Base-by-base conservation (phyloP, 1,139 yeast species). In the Yamadazyma oceani region DNA sequence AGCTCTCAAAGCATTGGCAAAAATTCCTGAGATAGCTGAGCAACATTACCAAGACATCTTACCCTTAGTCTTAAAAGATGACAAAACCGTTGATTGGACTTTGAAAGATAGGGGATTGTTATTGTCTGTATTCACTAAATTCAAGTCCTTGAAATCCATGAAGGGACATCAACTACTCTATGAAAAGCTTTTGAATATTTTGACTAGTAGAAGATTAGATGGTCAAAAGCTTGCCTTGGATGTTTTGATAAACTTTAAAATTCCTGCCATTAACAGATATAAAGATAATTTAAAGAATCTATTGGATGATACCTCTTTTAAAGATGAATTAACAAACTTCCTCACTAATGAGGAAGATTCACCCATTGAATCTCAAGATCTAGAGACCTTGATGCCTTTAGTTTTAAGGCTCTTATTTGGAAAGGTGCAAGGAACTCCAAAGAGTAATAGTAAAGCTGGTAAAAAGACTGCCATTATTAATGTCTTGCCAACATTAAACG, bases 361-460 rank as follows among this genome's bases (percentile, higher is more conserved):
- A 3, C 61, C 65, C 2, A 70, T 89, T 36, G 89, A 85, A 47
- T 70, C 67, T 11, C 69, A 68, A 6, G 97, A 90, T 54, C 66
- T 75, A 15, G 65, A 59, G 1, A 58, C 48, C 0, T 69, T 92
- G 5, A 76, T 89, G 75, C 94, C 95, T 1, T 57, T 86, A 32
- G 75, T 89, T 4, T 61, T 90, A 34, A 69, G 97, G 45, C 83
- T 94, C 19, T 64, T 94, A 25, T 92, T 84, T 60, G 98, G 98
- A 5, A 73, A 95, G 46, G 88, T 89, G 8, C 95, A 87, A 60
- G 74, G 75, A 13, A 50, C 66, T 3, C 56, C 71, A 4, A 66
- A 57, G 44, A 79, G 83, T 57, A 88, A 88, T 43, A 78, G 82
- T 35, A 85, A 85, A 51, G 75, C 78, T 43, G 82, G 90, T 17